Conservation (phyloP, 805 yeast genomes). For the Candida jianshihensis region DNA sequence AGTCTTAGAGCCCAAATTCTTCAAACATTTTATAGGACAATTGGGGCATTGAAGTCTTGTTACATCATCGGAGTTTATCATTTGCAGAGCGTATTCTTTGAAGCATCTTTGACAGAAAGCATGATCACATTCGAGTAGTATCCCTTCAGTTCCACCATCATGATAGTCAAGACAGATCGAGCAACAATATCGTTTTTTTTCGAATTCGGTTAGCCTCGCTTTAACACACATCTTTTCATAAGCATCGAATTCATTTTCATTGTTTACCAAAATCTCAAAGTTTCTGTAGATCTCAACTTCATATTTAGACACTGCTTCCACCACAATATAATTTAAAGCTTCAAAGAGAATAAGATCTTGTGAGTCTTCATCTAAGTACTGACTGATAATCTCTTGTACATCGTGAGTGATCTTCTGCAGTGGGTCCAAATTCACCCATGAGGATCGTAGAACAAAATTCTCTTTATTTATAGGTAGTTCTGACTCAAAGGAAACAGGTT, state of each 20-base stretch:
- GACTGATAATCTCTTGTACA: slow-evolving; percentile 10
- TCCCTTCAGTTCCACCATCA: slow-evolving; percentile 35
- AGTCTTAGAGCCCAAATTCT: slow-evolving; percentile 16
- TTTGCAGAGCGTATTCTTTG: slow-evolving; percentile 31
- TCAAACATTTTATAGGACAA: slow-evolving; percentile 24
- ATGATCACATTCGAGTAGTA: slow-evolving; percentile 38
- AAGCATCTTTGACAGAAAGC: slow-evolving; percentile 42
- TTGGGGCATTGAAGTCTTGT: slow-evolving; percentile 53
- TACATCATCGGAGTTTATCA: slow-evolving; percentile 42
- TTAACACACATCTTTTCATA: slow-evolving; percentile 21
- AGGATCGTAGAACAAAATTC: slow-evolving; percentile 22
- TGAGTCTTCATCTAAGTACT: slow-evolving; percentile 1
- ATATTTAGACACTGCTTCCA: slow-evolving; percentile 11
- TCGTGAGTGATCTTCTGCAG: slow-evolving; percentile 24
- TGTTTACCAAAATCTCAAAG: neutral
- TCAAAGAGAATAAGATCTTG: slow-evolving; percentile 35
- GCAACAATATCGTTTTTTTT: slow-evolving; percentile 37
- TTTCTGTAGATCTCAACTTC: slow-evolving; percentile 3
- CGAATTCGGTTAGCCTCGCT: slow-evolving; percentile 24
- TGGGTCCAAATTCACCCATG: slow-evolving; percentile 23
- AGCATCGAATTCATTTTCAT: neutral
- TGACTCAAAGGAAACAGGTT: slow-evolving; percentile 17
- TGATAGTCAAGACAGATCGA: slow-evolving; percentile 48
- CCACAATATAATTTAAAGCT: slow-evolving; percentile 34
- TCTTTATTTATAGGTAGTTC: slow-evolving; percentile 25